Percentiles rank a stretch among this genome's conserved stretches.
phyloP scores from a whole-genome alignment of 2,329 filamentous ascomycete genomes.

The Monilinia fructigena region DNA sequence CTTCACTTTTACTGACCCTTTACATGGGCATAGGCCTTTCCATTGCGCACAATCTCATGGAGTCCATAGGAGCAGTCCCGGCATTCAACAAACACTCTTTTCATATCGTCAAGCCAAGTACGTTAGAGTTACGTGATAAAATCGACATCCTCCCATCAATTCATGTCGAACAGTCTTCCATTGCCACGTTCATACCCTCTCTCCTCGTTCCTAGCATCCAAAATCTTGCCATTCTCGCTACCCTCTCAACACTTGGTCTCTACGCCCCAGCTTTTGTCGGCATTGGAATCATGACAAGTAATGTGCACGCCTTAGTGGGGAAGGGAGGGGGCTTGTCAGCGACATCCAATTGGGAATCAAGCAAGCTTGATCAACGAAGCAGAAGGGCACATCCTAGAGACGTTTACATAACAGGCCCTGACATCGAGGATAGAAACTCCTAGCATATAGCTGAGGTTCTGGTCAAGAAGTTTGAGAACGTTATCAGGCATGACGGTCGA shows the following conservation, averaged over 20 bases:
- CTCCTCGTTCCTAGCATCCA: not conserved
- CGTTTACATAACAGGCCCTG: not conserved
- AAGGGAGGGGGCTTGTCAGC: not conserved
- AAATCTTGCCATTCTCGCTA: not conserved
- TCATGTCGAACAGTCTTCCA: not conserved
- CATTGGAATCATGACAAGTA: constrained; percentile 11
- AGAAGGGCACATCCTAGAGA: constrained; percentile 7
- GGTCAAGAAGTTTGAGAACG: not conserved
- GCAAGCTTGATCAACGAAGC: not conserved
- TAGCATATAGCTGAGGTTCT: constrained; percentile 11
- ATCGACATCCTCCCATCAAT: not conserved
- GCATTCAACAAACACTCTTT: not conserved
- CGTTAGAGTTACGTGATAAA: not conserved
- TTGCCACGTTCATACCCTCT: not conserved
- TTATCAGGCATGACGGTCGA: not conserved
- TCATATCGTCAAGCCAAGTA: not conserved
- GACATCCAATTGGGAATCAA: not conserved
- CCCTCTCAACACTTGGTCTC: not conserved
- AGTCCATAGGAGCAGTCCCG: not conserved
- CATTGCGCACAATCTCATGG: not conserved
- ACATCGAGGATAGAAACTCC: not conserved
- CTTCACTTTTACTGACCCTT: not conserved
- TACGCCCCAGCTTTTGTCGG: constrained; percentile 6
- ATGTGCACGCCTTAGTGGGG: not conserved
- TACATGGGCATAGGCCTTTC: not conserved